Base-by-base conservation (phyloP, 805 yeast species). In the Barnettozyma populi region DNA sequence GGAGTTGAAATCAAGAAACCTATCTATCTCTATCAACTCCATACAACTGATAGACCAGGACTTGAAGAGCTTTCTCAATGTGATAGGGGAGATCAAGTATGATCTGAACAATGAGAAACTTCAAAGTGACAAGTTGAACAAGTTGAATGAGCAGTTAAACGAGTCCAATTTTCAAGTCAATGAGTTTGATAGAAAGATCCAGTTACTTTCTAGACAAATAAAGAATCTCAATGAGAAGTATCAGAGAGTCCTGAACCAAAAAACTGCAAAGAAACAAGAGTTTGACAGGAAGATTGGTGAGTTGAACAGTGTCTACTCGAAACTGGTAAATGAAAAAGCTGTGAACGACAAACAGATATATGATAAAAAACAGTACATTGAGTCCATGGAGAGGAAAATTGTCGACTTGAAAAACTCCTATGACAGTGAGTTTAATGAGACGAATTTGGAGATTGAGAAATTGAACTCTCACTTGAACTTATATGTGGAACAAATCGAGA, bases 11-110 rank as follows among this genome's bases (percentile, higher is more conserved):
- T 71, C 77, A 41, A 67, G 79, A 44, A 79, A 80, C 54, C 61
- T 82, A 18, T 65, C 75, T 1, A 66, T 72, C 1, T 74, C 90
- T 0, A 69, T 78, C 9, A 85, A 81, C 44, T 74, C 89, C 0
- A 74, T 86, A 48, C 75, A 72, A 41, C 71, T 53, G 10, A 49
- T 60, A 6, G 51, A 56, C 11, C 41, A 42, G 20, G 63, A 59
- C 34, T 41, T 60, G 21, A 57, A 47, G 23, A 45, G 39, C 25
- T 56, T 60, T 27, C 35, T 53, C 23, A 57, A 53, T 32, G 38
- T 56, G 2, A 52, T 59, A 3, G 57, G 58, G 20, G 63, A 59
- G 34, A 41, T 60, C 5, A 46, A 50, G 4, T 21, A 32, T 6
- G 63, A 57, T 16, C 20, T 54, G 7, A 50, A 48, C 21, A 57